These are phyloP conservation scores for Zygosaccharomyces pseudobailii DNA, from an alignment of 1,139 yeast genomes.

Conservation along the genomic window DNA sequence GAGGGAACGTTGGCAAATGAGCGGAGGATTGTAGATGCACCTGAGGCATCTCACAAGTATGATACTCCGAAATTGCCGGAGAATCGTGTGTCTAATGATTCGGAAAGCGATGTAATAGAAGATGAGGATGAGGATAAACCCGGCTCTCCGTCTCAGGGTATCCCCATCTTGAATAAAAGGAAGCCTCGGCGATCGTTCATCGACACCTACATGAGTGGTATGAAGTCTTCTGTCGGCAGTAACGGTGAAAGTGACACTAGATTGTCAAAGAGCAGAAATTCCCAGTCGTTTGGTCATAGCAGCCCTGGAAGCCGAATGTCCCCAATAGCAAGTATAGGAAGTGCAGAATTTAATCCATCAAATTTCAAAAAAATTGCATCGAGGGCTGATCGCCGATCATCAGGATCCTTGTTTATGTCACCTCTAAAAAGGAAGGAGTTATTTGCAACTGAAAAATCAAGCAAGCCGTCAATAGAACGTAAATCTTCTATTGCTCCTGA, in stretches of 20 bases:
- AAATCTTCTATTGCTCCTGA: not conserved
- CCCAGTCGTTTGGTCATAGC: constrained; percentile 10
- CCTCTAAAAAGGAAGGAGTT: constrained; percentile 1
- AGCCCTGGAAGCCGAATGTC: constrained; percentile 19
- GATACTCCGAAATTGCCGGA: not conserved
- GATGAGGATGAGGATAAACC: constrained; percentile 14
- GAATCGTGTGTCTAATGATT: constrained; percentile 1
- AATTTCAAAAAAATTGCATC: not conserved
- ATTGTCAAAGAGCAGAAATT: constrained; percentile 2
- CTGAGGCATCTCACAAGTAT: not conserved
- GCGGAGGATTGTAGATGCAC: not conserved
- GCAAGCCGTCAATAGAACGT: not conserved
- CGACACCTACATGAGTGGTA: constrained; percentile 25
- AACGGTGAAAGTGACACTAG: constrained; percentile 4
- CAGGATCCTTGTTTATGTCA: constrained; percentile 1
- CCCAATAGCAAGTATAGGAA: constrained; percentile 10
- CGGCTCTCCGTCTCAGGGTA: constrained; percentile 7
- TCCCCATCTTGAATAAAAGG: constrained; percentile 19
- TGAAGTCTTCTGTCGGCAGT: constrained; percentile 17
- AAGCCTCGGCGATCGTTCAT: constrained; percentile 27
- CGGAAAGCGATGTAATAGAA: constrained; percentile 16
- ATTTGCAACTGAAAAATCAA: not conserved
- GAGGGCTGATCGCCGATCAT: constrained; percentile 1
- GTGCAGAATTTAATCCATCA: not conserved
- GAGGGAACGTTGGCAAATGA: not conserved